Base-by-base conservation (phyloP, 495 filamentous ascomycete species). In the Aspergillus incahuasiensis region DNA sequence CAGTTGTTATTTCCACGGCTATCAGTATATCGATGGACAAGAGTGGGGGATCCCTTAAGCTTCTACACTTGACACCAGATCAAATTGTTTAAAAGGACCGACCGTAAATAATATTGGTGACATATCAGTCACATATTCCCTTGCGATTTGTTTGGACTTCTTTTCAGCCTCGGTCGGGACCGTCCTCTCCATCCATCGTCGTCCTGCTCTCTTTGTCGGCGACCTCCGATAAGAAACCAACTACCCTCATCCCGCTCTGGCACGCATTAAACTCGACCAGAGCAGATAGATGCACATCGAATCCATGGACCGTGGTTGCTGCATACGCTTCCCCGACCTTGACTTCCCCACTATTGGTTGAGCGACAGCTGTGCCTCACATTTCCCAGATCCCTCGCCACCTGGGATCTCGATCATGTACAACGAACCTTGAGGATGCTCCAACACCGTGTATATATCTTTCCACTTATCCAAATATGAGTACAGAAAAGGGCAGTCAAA, bases 151-250 rank as follows among this genome's bases (percentile, higher is more conserved):
- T n/a, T n/a, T n/a, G n/a, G n/a, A n/a, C n/a, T n/a, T n/a, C n/a
- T n/a, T n/a, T n/a, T n/a, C n/a, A n/a, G 34, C 18, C 46, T 34
- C 54, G 54, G 54, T 49, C 54, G 54, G 54, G 12, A 7, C 54
- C 54, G 54, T 56, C 38, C 54, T 34, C 34, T 50, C 9, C 6
- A 22, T 49, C 24, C 30, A 38, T 34, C 15, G n/a, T 19, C 22
- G 22, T 41, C 38, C 34, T n/a, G 21, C 34, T 35, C 35, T 51
- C 34, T 25, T 9, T 28, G 19, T 56, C 54, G 54, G 54, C 54
- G 39, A 50, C 24, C 54, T 56, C 54, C 54, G 54, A 56, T 56
- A 54, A 54, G 52, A 43, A 20, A 15, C n/a, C n/a, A n/a, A n/a
- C 16, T 21, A 32, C 8, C 28, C 18, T 18, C 9, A 8, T 40